Evolutionary conservation across 306 rosid species (phyloP), one percentile per base, ranked within the genome.

Genomic region (Potentilla sterilis): DNA sequence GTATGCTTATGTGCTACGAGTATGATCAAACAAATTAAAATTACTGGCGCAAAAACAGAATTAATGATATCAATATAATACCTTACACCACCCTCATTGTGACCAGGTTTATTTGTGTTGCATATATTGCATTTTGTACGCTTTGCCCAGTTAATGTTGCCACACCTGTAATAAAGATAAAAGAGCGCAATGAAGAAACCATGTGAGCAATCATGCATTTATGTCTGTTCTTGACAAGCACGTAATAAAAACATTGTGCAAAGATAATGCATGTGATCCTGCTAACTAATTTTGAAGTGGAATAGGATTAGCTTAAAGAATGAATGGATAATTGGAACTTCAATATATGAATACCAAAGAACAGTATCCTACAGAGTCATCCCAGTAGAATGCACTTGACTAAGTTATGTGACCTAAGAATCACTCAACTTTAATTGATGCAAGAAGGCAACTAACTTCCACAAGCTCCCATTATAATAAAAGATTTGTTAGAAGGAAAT

Each of bases 81-180:
- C 99, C 99, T 95, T 62, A 92, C 97, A 38, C 99, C 99, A 82
- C 99, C 99, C 82, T 95, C 99, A 59, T 77, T 90, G 76, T 85
- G 92, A 76, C 99, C 99, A 19, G 99, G 97, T 81, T 89, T 95
- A 70, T 95, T 95, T 28, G 99, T 95, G 85, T 95, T 95, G 93
- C 99, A 95, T 79, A 95, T 86, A 75, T 95, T 95, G 90, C 99
- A 95, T 83, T 95, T 95, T 16, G 83, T 83, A 67, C 99, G 90
- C 89, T 95, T 95, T 52, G 99, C 99, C 99, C 99, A 95, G 69
- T 95, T 95, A 87, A 95, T 92, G 79, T 95, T 95, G 79, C 79
- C 99, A 88, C 99, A 95, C 99, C 99, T 95, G 81, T 66, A 73
- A 82, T 71, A 72, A 44, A 64, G 67, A 64, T 64, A 37, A 34